phyloP scores from a whole-genome alignment of 768 basidiomycete species.

The Lyophyllum atratum region DNA sequence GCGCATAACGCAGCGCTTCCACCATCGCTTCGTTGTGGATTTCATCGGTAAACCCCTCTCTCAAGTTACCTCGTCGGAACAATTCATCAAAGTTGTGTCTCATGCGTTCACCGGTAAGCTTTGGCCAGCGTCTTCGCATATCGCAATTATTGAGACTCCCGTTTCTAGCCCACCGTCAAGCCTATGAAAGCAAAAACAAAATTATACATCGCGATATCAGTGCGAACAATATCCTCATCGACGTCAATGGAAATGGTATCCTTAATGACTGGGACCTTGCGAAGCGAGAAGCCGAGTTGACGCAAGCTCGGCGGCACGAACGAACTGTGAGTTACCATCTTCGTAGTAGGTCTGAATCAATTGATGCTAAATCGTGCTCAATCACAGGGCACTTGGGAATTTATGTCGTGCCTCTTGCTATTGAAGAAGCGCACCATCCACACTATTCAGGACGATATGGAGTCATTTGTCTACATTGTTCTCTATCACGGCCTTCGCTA shows the following conservation, averaged over 20 bases:
- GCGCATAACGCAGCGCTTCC: conserved; percentile 11
- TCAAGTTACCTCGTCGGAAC: conserved; percentile 14
- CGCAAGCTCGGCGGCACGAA: neutral
- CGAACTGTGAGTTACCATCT: conserved; percentile 4
- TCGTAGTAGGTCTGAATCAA: neutral
- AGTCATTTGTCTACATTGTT: conserved; percentile 10
- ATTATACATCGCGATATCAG: conserved; percentile 15
- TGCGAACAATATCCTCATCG: conserved; percentile 10
- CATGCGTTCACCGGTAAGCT: conserved; percentile 26
- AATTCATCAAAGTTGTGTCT: conserved; percentile 19
- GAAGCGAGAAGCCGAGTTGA: neutral
- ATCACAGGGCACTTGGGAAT: conserved; percentile 14
- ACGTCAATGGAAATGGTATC: conserved; percentile 2
- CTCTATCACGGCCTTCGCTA: conserved; percentile 10
- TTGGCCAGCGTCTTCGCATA: neutral
- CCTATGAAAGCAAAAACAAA: neutral
- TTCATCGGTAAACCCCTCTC: conserved; percentile 15
- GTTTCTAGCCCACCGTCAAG: conserved; percentile 2
- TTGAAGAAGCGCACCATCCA: neutral
- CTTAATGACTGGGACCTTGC: conserved; percentile 19
- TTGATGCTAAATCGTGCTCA: neutral
- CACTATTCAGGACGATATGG: conserved; percentile 12
- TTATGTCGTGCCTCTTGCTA: conserved; percentile 13
- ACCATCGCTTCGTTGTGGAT: conserved; percentile 21
- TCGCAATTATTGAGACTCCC: neutral